Percentiles rank a stretch among this genome's conserved stretches.
These are phyloP conservation scores for Saccharomycopsis phalli DNA, from an alignment of 1,139 yeast genomes.

Conservation along the genomic window DNA sequence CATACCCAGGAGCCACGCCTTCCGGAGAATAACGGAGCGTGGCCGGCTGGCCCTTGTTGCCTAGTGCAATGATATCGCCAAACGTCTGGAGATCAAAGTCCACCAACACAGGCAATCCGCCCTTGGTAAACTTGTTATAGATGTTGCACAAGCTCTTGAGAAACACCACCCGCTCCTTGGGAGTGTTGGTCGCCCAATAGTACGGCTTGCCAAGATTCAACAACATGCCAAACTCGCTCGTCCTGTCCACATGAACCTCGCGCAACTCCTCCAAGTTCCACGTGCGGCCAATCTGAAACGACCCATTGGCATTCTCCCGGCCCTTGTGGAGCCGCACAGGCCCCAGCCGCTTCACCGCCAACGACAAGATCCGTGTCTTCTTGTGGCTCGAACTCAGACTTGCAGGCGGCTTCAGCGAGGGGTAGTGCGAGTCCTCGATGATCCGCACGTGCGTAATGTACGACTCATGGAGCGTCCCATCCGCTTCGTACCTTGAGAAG, in stretches of 20 bases:
- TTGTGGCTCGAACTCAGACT: constrained; percentile 33
- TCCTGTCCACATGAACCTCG: constrained; percentile 43
- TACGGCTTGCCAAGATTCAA: constrained; percentile 67
- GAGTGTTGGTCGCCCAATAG: constrained; percentile 74
- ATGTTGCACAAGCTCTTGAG: constrained; percentile 53
- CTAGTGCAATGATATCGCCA: constrained; percentile 17
- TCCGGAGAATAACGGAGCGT: constrained; percentile 10
- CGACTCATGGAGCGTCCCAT: constrained; percentile 35
- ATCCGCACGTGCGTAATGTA: constrained; percentile 56
- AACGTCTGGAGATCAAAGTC: constrained; percentile 27
- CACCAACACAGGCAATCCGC: constrained; percentile 52
- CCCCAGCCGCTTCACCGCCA: constrained; percentile 48
- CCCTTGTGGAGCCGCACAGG: constrained; percentile 78
- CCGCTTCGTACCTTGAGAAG: constrained; percentile 34
- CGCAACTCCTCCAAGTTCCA: constrained; percentile 79
- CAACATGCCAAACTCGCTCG: constrained; percentile 47
- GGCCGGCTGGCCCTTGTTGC: constrained; percentile 17
- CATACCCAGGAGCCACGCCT: background rate
- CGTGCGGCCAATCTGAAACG: constrained; percentile 85
- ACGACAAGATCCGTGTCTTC: constrained; percentile 37
- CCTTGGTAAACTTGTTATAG: constrained; percentile 61
- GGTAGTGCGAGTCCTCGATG: constrained; percentile 41
- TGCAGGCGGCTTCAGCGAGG: constrained; percentile 38
- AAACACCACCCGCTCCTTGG: constrained; percentile 60
- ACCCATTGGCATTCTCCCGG: constrained; percentile 63